These are phyloP conservation scores for Penicillium desertorum DNA, from an alignment of 495 filamentous ascomycete genomes.

Conservation along the genomic window DNA sequence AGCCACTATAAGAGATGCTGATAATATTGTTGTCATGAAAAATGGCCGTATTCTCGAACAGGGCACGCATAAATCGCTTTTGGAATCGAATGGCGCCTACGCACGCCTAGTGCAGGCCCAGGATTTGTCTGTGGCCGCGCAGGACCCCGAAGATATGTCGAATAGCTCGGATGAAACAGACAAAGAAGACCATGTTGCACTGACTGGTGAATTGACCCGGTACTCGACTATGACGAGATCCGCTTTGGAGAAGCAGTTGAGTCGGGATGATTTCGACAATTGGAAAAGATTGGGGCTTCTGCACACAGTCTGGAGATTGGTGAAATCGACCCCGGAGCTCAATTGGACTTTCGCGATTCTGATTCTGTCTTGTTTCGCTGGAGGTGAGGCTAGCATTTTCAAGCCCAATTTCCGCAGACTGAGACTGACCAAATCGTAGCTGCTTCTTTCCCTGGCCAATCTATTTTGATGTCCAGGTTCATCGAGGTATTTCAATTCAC, in stretches of 20 bases:
- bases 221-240: conserved; percentile 10
- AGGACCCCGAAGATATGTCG: neutral
- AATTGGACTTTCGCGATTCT: conserved; percentile 14
- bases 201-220: conserved; percentile 8
- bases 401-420: neutral
- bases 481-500: conserved; percentile 35
- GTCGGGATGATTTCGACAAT: conserved; percentile 20
- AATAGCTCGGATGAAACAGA: neutral
- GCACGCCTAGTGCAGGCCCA: conserved; percentile 68
- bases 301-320: conserved; percentile 6
- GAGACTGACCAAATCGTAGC: conserved; percentile 16
- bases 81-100: conserved; percentile 53
- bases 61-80: conserved; percentile 58
- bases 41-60: conserved; percentile 76
- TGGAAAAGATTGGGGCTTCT: conserved; percentile 20
- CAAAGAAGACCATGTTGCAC: neutral
- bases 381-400: neutral
- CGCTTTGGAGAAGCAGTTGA: conserved; percentile 7
- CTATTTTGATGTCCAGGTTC: conserved; percentile 27
- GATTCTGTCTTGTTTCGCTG: conserved; percentile 8
- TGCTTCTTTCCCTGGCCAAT: conserved; percentile 29
- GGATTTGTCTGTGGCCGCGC: conserved; percentile 41
- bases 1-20: conserved; percentile 79
- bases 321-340: conserved; percentile 18
- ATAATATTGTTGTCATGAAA: conserved; percentile 88